Conservation (phyloP, 805 yeast species). For the Teunomyces kruisii region DNA sequence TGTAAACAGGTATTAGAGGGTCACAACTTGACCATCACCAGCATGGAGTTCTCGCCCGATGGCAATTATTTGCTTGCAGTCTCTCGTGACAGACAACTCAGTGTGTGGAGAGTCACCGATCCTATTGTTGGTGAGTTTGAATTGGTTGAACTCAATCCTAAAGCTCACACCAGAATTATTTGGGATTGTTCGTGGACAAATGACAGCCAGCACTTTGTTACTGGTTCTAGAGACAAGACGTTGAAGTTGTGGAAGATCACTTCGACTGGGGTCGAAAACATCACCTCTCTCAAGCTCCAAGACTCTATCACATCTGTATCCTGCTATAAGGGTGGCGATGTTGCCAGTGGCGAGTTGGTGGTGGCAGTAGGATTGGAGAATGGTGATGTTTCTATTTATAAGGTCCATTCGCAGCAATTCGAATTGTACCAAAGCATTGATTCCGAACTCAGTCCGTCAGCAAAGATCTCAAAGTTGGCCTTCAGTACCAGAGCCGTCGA, state of each 20-base stretch:
- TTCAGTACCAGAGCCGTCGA: slow-evolving; percentile 44
- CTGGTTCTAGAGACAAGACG: slow-evolving; percentile 84
- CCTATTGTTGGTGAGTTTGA: slow-evolving; percentile 28
- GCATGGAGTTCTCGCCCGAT: slow-evolving; percentile 72
- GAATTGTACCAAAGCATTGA: slow-evolving; percentile 32
- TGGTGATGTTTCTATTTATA: slow-evolving; percentile 55
- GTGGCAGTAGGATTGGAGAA: slow-evolving; percentile 70
- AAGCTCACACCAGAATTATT: slow-evolving; percentile 87
- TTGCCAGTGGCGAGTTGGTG: slow-evolving; percentile 31
- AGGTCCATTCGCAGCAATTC: slow-evolving; percentile 27
- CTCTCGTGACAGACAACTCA: slow-evolving; percentile 85
- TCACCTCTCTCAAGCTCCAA: slow-evolving; percentile 43
- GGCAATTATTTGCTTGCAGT: slow-evolving; percentile 68
- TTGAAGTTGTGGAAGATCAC: slow-evolving; percentile 67
- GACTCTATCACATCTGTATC: slow-evolving; percentile 71
- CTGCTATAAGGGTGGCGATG: slow-evolving; percentile 31
- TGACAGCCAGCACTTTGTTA: slow-evolving; percentile 52
- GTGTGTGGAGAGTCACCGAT: slow-evolving; percentile 58
- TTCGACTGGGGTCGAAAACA: slow-evolving; percentile 33
- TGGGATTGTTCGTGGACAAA: slow-evolving; percentile 96
- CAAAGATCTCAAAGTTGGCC: slow-evolving; percentile 57
- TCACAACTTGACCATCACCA: slow-evolving; percentile 84
- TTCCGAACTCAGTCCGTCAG: slow-evolving; percentile 53
- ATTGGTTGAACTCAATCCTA: slow-evolving; percentile 50
- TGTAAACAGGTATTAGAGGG: slow-evolving; percentile 48